Evolutionary conservation across 495 filamentous ascomycete species (phyloP), one percentile per base, ranked within the genome.

Genomic region (Penicillium dipodomyicola): DNA sequence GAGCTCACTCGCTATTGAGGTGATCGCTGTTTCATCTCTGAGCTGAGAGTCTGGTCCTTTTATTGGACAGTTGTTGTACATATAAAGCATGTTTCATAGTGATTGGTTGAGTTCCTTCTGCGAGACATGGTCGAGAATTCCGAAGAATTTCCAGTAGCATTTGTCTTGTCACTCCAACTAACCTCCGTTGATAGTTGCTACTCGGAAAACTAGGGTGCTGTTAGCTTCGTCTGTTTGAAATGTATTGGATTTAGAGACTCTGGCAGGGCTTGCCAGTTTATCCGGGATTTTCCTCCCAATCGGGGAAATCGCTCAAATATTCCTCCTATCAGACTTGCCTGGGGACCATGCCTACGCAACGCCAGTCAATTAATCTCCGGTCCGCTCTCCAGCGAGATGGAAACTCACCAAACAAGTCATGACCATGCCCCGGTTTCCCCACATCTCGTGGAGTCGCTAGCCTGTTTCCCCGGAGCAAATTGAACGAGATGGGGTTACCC

Each of bases 221-320:
- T n/a, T 11, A 19, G 22, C 19, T 19, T 42, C 33, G 33, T 57
- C 54, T 43, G 22, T 46, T 17, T 27, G 45, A 30, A 25, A 12
- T 35, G 27, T 5, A 30, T 23, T 17, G 4, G 29, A 25, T 9
- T 10, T 40, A 39, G 17, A 5, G 10, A n/a, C 44, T 47, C 17
- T 48, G 27, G 10, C 14, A 20, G 9, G 2, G 10, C 9, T 22
- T 14, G 20, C 29, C 42, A 45, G 11, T 61, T 59, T 64, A 56
- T 53, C 64, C 61, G 56, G 52, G 55, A 59, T 67, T 75, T 66
- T 67, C 71, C 71, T 64, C 58, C 67, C 67, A 72, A 70, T 70
- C 72, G 66, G 71, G 54, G 56, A 59, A 67, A 56, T 65, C 7
- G 22, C 14, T 20, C 47, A 59, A 44, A 66, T 65, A 60, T 69